A percentile compares a stretch with the other conserved stretches of the same genome.
phyloP scores from a whole-genome alignment of 2,329 filamentous ascomycete genomes.

The Bipolaris victoriae region DNA sequence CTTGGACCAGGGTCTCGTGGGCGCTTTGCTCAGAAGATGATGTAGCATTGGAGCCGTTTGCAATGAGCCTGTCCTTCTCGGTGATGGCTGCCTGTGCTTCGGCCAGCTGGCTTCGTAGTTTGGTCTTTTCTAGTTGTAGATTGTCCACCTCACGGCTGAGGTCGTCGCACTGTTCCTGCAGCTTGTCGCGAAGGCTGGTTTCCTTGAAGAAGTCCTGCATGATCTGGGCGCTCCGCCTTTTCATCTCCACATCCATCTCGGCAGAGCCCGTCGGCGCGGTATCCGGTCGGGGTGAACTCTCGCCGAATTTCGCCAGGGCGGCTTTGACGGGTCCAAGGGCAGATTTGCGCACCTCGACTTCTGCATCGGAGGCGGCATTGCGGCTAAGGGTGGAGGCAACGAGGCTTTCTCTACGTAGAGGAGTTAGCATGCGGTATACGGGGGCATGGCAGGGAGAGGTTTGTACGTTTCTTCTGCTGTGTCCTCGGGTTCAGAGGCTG shows the following conservation, averaged over 20 bases:
- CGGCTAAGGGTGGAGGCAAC: slow-evolving; percentile 32
- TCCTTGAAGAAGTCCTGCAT: slow-evolving; percentile 51
- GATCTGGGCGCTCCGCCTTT: slow-evolving; percentile 42
- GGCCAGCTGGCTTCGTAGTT: slow-evolving; percentile 41
- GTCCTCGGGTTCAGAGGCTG: slow-evolving; percentile 13
- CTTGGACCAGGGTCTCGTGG: slow-evolving; percentile 37
- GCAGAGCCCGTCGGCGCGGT: slow-evolving; percentile 42
- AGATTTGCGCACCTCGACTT: slow-evolving; percentile 38
- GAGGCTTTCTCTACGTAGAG: slow-evolving; percentile 24
- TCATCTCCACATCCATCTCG: slow-evolving; percentile 41
- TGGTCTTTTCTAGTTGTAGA: slow-evolving; percentile 39
- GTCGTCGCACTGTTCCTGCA: slow-evolving; percentile 46
- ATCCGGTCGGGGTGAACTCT: slow-evolving; percentile 37
- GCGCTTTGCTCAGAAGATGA: slow-evolving; percentile 24
- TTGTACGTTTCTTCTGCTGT: slow-evolving; percentile 17
- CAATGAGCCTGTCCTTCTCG: slow-evolving; percentile 41
- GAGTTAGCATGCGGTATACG: background rate
- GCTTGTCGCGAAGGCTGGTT: slow-evolving; percentile 44
- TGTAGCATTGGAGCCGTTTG: slow-evolving; percentile 22
- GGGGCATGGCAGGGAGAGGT: background rate
- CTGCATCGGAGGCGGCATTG: slow-evolving; percentile 44
- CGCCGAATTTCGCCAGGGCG: slow-evolving; percentile 39
- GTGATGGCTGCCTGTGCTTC: slow-evolving; percentile 40
- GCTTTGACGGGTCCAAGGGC: slow-evolving; percentile 38
- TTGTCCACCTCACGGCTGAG: slow-evolving; percentile 41